Evolutionary conservation across 78 protist species (phyloP), one percentile per base, ranked within the genome.

Genomic region (Dictyostelium intermedium): DNA sequence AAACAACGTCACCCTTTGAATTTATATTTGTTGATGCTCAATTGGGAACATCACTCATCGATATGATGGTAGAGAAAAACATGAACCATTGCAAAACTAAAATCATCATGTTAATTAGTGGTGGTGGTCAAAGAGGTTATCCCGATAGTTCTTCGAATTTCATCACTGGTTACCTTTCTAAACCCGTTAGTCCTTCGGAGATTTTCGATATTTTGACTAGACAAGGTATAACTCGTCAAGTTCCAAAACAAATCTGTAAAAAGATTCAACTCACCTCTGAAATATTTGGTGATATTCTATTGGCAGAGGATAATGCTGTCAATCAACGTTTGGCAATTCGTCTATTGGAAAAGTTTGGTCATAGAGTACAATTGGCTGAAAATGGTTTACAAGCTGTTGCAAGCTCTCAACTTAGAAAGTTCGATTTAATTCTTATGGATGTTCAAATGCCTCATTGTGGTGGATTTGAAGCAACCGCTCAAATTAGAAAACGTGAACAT

Each of bases 401-500:
- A n/a, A 91, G 86, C 2, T 70, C 66, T 8, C 85, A 92, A 30
- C 25, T 80, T 18, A 86, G 85, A 25, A 69, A 83, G 30, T 92
- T 92, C 70, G 96, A 92, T 61, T 32, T 97, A 18, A 89, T 97
- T 3, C 70, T 97, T 7, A 97, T 97, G 98, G 98, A 97, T 70
- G 85, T 89, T 34, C 96, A 96, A 50, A 97, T 97, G 98, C 98
- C 98, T 11, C 96, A 92, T 70, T 96, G 96, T 95, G 96, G 93
- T 73, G 98, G 98, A 6, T 96, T 92, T 43, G 97, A 95, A 30
- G 97, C 98, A 2, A 95, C 97, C 14, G 35, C 45, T 0, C 45
- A 39, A 27, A 96, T 97, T n/a, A 82, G 97, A 39, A 35, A 74
- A 10, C 76, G 78, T 23, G 96, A 94, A 66, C 50, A 60, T 37